Evolutionary conservation across 2,329 filamentous ascomycete species (phyloP).

Genomic region (Colletotrichum sp.): DNA sequence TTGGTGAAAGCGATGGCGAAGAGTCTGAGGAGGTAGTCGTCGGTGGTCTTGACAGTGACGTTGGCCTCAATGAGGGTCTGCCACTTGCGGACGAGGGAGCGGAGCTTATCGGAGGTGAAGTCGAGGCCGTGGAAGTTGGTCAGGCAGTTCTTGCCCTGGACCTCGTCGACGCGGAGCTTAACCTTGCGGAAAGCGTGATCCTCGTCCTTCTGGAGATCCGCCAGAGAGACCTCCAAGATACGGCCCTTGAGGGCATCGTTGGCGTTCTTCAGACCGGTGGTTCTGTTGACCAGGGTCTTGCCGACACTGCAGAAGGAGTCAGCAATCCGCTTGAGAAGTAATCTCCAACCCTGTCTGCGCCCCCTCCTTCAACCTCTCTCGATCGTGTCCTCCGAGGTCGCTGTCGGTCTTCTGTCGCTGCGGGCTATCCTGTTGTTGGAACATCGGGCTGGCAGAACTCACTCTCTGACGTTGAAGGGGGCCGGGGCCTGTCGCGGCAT

Average conservation of each 20-base stretch:
- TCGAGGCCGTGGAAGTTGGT: constrained; percentile 99
- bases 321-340: background rate
- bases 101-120: constrained; percentile 99
- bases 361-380: background rate
- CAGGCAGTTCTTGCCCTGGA: constrained; percentile 99
- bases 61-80: constrained; percentile 99
- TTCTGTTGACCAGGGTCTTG: constrained; percentile 99
- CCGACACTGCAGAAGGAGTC: constrained; percentile 73
- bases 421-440: background rate
- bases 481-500: constrained; percentile 74
- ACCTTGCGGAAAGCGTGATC: constrained; percentile 99
- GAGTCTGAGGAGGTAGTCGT: constrained; percentile 98
- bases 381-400: background rate
- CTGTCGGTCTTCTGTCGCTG: background rate
- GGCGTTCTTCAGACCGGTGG: constrained; percentile 99
- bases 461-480: constrained; percentile 97
- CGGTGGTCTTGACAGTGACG: constrained; percentile 99
- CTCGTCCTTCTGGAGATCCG: constrained; percentile 99
- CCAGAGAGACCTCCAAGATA: constrained; percentile 98
- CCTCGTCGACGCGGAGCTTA: constrained; percentile 97
- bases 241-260: constrained; percentile 99
- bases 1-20: constrained; percentile 99
- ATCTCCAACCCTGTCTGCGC: background rate
- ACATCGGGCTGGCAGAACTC: constrained; percentile 50
- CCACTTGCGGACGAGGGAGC: constrained; percentile 99